Evolutionary conservation across 148 eudicot species (phyloP), one percentile per base, ranked within the genome.

Genomic region (Arbutus unedo): DNA sequence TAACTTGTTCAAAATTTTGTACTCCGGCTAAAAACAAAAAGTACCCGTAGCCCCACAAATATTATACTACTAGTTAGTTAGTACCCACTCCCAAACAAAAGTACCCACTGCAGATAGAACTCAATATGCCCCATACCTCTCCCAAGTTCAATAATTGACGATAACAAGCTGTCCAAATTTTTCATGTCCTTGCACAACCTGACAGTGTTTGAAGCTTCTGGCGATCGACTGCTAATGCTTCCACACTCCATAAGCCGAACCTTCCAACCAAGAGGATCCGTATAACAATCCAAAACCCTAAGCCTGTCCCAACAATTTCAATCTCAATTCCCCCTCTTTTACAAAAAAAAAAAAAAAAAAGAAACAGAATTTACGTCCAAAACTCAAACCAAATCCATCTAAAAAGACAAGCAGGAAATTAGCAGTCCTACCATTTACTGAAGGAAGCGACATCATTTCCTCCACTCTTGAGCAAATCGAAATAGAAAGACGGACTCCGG

Each of bases 211-310:
- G 89, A 84, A 76, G 87, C 86, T 78, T 85, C 88, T 6, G 85
- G 44, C 18, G 56, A 81, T 44, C 43, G 79, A 76, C 81, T 87
- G 6, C 74, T 68, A 70, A 92, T 87, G 53, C 50, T 76, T 80
- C 94, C 92, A 79, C 82, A 81, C 87, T 91, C 90, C 84, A 79
- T 84, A 56, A 92, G 93, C 86, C 74, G 88, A 77, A 84, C 87
- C 86, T 92, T 93, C 98, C 98, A 95, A 47, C 98, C 93, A 31
- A 93, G 90, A 50, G 98, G 98, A 85, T 95, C 97, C 66, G 94
- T 77, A 83, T 90, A 91, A 82, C 98, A 91, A 84, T 95, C 97
- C 88, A 93, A 80, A 82, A 95, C 87, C 87, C 84, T 83, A 80
- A 93, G 51, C 93, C 98, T 95, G 86, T 79, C 73, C 47, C 76